Evolutionary conservation across 1,284 basidiomycete genomes (phyloP).

Genomic region (Paramarasmius palmivorus): DNA sequence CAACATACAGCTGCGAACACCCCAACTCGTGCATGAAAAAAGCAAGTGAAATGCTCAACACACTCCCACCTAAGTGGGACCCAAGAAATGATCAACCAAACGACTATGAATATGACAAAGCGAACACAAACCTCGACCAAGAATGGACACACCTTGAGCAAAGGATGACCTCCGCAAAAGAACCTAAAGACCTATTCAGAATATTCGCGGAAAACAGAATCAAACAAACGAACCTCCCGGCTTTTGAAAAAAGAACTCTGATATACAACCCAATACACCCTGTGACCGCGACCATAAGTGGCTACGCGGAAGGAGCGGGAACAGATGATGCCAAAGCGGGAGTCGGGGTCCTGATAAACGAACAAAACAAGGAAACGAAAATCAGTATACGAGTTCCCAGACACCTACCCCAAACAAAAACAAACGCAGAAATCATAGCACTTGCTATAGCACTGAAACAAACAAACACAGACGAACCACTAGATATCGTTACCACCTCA

Average conservation of each 20-base stretch:
- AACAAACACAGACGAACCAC: too few relatives aligned
- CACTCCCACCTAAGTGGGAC: conserved; percentile 13
- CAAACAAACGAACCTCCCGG: neutral
- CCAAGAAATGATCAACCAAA: conserved; percentile 8
- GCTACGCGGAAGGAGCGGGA: conserved; percentile 23
- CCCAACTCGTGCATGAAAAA: conserved; percentile 1
- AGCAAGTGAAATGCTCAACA: conserved; percentile 11
- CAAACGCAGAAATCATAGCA: too few relatives aligned
- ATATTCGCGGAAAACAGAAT: conserved; percentile 17
- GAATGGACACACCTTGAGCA: conserved; percentile 11
- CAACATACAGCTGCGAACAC: neutral
- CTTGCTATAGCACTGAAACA: too few relatives aligned
- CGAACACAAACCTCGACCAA: conserved; percentile 2
- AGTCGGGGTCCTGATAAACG: conserved; percentile 20
- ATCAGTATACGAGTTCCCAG: too few relatives aligned
- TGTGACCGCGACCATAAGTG: conserved; percentile 23
- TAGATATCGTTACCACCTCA: too few relatives aligned
- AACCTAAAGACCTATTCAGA: conserved; percentile 13
- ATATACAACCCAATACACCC: neutral
- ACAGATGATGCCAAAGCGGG: conserved; percentile 18
- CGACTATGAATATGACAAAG: conserved; percentile 12
- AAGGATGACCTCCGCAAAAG: neutral
- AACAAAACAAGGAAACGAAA: neutral
- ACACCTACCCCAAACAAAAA: too few relatives aligned
- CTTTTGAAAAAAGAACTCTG: neutral